Percentiles rank a stretch among this genome's conserved stretches.
These are phyloP conservation scores for Hypoxylon trugodes DNA, from an alignment of 495 filamentous ascomycete genomes.

Conservation along the genomic window DNA sequence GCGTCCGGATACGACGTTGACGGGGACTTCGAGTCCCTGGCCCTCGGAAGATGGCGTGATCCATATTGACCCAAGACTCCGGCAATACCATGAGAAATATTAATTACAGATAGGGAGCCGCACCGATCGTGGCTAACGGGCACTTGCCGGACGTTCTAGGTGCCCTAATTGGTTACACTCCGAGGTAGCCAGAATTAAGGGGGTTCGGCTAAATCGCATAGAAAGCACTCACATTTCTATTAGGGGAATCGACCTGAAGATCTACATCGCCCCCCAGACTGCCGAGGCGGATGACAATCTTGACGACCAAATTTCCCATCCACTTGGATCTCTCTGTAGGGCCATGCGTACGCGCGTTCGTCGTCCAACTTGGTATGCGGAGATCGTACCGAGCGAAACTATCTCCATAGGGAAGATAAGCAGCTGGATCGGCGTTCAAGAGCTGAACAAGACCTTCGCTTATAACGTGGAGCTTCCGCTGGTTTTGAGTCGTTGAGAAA, in stretches of 20 bases:
- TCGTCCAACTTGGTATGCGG: slow-evolving; percentile 5
- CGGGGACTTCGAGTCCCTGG: not conserved
- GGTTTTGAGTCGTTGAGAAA: not conserved
- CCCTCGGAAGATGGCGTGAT: slow-evolving; percentile 32
- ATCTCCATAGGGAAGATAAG: not conserved
- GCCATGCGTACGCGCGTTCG: slow-evolving; percentile 25
- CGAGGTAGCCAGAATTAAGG: slow-evolving; percentile 29
- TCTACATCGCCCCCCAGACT: slow-evolving; percentile 18
- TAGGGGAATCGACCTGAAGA: slow-evolving; percentile 27
- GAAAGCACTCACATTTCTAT: slow-evolving; percentile 4
- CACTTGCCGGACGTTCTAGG: slow-evolving; percentile 32
- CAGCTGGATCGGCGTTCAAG: slow-evolving; percentile 2
- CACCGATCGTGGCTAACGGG: slow-evolving; percentile 13
- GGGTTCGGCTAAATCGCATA: slow-evolving; percentile 36
- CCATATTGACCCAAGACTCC: slow-evolving; percentile 23
- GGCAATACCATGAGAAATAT: slow-evolving; percentile 13
- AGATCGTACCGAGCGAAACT: not conserved
- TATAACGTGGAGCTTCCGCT: not conserved
- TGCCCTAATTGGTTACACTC: slow-evolving; percentile 26
- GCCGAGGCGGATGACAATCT: slow-evolving; percentile 18
- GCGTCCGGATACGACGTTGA: slow-evolving; percentile 18
- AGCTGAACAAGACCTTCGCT: not conserved
- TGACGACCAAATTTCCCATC: slow-evolving; percentile 17
- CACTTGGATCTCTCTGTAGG: slow-evolving; percentile 16
- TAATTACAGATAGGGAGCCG: slow-evolving; percentile 19